A percentile compares a stretch with the other conserved stretches of the same genome.
Evolutionary conservation across 345 rosid genomes (phyloP).

Genomic region (Sisymbrium altissimum): DNA sequence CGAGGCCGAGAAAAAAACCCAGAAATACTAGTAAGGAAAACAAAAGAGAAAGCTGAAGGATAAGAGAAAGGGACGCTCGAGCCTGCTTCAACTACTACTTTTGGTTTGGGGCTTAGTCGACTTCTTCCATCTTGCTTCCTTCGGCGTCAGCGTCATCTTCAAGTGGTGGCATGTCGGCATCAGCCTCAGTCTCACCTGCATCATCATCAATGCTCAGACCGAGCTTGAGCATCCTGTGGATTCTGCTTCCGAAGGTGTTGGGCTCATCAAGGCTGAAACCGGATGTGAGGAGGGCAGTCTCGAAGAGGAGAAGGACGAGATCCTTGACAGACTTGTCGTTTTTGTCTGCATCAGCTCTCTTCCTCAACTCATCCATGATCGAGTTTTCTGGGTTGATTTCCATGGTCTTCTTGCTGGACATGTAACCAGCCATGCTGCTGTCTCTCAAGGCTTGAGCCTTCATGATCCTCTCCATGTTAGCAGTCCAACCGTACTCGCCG

Average conservation of each 20-base stretch:
- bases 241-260: neutral
- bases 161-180: neutral
- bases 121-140: constrained; percentile 1
- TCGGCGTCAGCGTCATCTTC: neutral
- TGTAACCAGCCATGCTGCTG: neutral
- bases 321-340: neutral
- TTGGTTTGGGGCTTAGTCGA: neutral
- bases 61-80: neutral
- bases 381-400: neutral
- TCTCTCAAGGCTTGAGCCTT: neutral
- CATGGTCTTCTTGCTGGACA: constrained; percentile 4
- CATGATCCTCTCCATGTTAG: constrained; percentile 4
- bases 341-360: neutral
- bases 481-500: neutral
- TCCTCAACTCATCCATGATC: constrained; percentile 1
- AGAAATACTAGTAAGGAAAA: neutral
- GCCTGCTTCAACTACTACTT: neutral
- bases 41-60: neutral
- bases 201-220: neutral
- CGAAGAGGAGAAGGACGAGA: neutral
- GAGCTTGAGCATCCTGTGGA: constrained; percentile 1
- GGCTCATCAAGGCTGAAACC: neutral
- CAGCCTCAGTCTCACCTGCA: neutral
- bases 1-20: neutral
- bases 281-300: neutral